A percentile compares a stretch with the other conserved stretches of the same genome.
Conservation (phyloP, 495 filamentous ascomycete genomes). For the Mycothermus thermophilus region DNA sequence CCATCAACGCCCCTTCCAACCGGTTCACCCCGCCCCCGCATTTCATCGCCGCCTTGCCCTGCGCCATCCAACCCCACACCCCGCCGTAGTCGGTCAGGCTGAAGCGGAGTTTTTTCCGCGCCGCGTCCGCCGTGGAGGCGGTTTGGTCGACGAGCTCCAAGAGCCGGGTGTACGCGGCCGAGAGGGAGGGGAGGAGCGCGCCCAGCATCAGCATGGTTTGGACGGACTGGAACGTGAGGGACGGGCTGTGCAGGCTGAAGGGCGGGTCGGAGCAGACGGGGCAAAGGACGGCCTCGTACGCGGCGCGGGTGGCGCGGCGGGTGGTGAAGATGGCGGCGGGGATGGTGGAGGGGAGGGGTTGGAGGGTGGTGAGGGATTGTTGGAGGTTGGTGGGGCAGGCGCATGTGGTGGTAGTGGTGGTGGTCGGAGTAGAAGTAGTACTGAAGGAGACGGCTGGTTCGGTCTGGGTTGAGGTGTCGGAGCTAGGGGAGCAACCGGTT, state of each 20-base stretch:
- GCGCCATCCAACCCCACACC: conserved; percentile 20
- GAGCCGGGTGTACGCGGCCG: conserved; percentile 41
- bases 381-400: conserved; percentile 29
- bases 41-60: conserved; percentile 1
- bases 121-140: conserved; percentile 21
- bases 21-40: conserved; percentile 12
- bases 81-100: conserved; percentile 33
- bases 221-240: conserved; percentile 26
- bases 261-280: conserved; percentile 38
- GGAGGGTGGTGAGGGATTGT: conserved; percentile 32
- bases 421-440: too few relatives aligned
- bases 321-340: conserved; percentile 37
- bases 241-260: conserved; percentile 7
- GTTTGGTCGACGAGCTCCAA: conserved; percentile 33
- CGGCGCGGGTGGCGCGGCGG: conserved; percentile 41
- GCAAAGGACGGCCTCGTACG: conserved; percentile 47
- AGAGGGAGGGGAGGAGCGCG: conserved; percentile 47
- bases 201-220: conserved; percentile 57
- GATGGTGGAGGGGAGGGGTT: conserved; percentile 28
- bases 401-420: too few relatives aligned
- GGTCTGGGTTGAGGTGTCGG: neutral
- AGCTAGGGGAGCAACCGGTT: conserved; percentile 5
- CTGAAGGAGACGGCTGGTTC: too few relatives aligned
- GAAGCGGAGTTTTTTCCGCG: conserved; percentile 29
- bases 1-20: conserved; percentile 23